Evolutionary conservation across 2,329 filamentous ascomycete genomes (phyloP).

Genomic region (Trichoderma gracile): DNA sequence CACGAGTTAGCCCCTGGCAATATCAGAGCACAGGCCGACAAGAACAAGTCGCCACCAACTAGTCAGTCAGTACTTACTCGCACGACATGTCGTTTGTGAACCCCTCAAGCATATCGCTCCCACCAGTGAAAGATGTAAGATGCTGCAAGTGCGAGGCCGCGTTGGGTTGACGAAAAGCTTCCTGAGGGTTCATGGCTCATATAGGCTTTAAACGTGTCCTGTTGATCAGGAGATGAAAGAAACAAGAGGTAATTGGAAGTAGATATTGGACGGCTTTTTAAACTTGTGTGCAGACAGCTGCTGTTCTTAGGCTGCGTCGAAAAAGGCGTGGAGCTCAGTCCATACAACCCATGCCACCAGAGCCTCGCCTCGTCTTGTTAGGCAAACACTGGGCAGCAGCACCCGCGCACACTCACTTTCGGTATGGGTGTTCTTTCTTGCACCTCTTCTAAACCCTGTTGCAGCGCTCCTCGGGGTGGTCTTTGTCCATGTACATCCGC

Average conservation of each 20-base stretch:
- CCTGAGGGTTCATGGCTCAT: background rate
- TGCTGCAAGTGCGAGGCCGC: background rate
- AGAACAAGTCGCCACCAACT: conserved; percentile 4
- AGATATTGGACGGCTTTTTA: background rate
- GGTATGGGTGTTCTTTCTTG: background rate
- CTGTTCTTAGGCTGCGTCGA: background rate
- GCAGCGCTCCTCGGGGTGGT: background rate
- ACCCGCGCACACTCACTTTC: background rate
- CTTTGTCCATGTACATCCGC: background rate
- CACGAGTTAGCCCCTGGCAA: background rate
- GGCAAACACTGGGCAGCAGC: conserved; percentile 10
- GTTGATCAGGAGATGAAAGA: background rate
- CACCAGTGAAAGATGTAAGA: background rate
- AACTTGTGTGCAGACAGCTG: background rate
- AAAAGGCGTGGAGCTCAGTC: background rate
- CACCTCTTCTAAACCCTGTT: background rate
- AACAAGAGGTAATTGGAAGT: background rate
- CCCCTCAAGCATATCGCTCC: background rate
- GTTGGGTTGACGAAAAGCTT: background rate
- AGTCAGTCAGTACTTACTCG: conserved; percentile 18
- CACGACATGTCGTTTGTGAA: background rate
- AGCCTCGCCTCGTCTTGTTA: conserved; percentile 7
- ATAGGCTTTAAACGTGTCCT: background rate
- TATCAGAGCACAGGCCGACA: background rate
- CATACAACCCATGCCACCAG: conserved; percentile 6